These are phyloP conservation scores for Coemansia sp. DNA, from an alignment of 192 early-diverging fungal species.

Conservation along the genomic window DNA sequence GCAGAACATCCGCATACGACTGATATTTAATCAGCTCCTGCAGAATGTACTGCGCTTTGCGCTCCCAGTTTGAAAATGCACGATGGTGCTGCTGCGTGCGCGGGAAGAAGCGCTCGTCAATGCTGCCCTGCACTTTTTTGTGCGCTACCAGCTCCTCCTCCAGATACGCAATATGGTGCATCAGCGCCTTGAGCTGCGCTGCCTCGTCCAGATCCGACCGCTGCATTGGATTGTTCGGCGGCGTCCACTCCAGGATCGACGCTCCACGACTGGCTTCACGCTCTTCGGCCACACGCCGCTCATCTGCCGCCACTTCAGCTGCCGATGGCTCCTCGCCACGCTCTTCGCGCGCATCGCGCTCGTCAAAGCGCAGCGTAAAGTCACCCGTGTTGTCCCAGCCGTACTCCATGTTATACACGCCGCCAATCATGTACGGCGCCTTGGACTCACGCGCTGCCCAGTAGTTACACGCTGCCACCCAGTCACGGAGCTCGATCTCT, in stretches of 20 bases:
- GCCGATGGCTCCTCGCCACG: constrained; percentile 32
- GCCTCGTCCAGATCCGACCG: constrained; percentile 54
- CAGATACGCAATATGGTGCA: constrained; percentile 63
- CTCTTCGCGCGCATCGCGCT: constrained; percentile 46
- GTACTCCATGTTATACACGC: constrained; percentile 88
- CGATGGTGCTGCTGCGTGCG: constrained; percentile 61
- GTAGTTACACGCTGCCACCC: constrained; percentile 89
- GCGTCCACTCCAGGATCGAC: constrained; percentile 53
- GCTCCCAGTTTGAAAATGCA: constrained; percentile 79
- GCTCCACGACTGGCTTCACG: constrained; percentile 43
- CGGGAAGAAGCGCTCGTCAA: constrained; percentile 59
- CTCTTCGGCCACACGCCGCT: constrained; percentile 39
- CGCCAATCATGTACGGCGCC: constrained; percentile 81
- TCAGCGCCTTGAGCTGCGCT: constrained; percentile 63
- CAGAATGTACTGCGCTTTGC: constrained; percentile 71
- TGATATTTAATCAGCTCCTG: constrained; percentile 84
- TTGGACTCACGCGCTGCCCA: constrained; percentile 92
- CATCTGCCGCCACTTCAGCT: constrained; percentile 40
- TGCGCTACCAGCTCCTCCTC: constrained; percentile 70
- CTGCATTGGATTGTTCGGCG: constrained; percentile 56
- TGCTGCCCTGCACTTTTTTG: constrained; percentile 60
- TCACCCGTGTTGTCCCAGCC: constrained; percentile 78
- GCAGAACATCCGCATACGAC: constrained; percentile 73
- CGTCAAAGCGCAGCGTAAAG: constrained; percentile 46
- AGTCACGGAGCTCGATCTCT: constrained; percentile 71